These are phyloP conservation scores for Rhodotorula sp. DNA, from an alignment of 1,284 basidiomycete species.

Conservation along the genomic window DNA sequence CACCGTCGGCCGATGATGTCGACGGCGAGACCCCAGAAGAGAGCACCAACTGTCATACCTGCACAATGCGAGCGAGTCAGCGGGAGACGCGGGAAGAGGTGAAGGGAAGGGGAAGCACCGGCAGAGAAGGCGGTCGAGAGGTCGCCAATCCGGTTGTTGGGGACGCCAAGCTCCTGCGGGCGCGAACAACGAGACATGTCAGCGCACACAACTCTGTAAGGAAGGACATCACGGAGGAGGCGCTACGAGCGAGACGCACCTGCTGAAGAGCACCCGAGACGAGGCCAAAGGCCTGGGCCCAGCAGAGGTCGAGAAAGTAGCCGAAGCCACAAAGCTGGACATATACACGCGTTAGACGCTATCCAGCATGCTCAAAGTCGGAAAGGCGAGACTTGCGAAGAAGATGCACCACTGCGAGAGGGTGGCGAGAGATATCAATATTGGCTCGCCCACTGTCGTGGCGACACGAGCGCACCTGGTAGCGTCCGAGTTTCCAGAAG, in stretches of 20 bases:
- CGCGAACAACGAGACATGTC: too few relatives aligned
- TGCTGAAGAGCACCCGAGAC: slow-evolving; percentile 30
- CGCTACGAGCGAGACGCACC: neutral
- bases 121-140: slow-evolving; percentile 61
- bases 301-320: slow-evolving; percentile 42
- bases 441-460: neutral
- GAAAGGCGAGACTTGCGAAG: slow-evolving; percentile 51
- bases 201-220: neutral
- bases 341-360: neutral
- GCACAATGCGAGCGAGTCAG: slow-evolving; percentile 39
- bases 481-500: slow-evolving; percentile 55
- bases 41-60: slow-evolving; percentile 54
- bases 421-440: slow-evolving; percentile 56
- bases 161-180: slow-evolving; percentile 46
- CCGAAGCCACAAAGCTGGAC: slow-evolving; percentile 40
- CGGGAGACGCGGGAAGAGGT: too few relatives aligned
- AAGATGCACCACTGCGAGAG: slow-evolving; percentile 69
- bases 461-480: slow-evolving; percentile 56
- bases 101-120: too few relatives aligned
- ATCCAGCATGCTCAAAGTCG: too few relatives aligned
- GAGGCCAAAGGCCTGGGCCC: slow-evolving; percentile 42
- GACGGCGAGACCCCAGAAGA: slow-evolving; percentile 54
- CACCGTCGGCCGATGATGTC: slow-evolving; percentile 46
- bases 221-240: neutral
- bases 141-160: slow-evolving; percentile 57